Evolutionary conservation across 2,329 filamentous ascomycete genomes (phyloP), one percentile per base, ranked within the genome.

Genomic region (Ophiostoma quercus): DNA sequence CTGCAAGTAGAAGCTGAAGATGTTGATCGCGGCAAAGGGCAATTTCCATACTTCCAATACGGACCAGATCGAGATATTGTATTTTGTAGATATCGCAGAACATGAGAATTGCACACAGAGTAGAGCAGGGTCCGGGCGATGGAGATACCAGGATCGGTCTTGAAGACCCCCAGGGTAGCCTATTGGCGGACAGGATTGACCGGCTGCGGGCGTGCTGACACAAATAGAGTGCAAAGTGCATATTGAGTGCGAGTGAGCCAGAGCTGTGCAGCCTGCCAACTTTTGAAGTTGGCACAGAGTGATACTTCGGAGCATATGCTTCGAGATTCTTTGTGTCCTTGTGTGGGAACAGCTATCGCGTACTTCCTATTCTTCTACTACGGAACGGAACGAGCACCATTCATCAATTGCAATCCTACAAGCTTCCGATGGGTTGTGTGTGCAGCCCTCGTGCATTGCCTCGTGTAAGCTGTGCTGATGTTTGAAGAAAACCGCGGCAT

Each of bases 251-350:
- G 19, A 19, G 11, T 22, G 14, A 65, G n/a, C 34, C 1, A 37
- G 14, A 65, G 4, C 32, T 32, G 62, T 39, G 62, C 62, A 37
- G 34, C 6, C 29, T 37, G 32, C 51, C 62, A 37, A 65, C 32
- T 22, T 37, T 19, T 39, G 6, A 37, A 65, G 16, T 65, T 37
- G 62, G 62, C 16, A 65, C 29, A n/a, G 12, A 22, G 62, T 65
- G 62, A 22, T 32, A 65, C 62, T 37, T 19, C 62, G 62, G 62
- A 65, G 62, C 62, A 65, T 39, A 65, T 65, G 62, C 62, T 65
- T 37, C 62, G 62, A 39, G 34, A 11, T 16, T 37, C 16, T 34
- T 37, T 63, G 14, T 63, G 60, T 37, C 19, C n/a, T 37, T 63
- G 29, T 37, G 60, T 29, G 43, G 43, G 43, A 63, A 7, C 22